Evolutionary conservation across 75 land plant genomes (phyloP).

Genomic region (Azolla pinnata): DNA sequence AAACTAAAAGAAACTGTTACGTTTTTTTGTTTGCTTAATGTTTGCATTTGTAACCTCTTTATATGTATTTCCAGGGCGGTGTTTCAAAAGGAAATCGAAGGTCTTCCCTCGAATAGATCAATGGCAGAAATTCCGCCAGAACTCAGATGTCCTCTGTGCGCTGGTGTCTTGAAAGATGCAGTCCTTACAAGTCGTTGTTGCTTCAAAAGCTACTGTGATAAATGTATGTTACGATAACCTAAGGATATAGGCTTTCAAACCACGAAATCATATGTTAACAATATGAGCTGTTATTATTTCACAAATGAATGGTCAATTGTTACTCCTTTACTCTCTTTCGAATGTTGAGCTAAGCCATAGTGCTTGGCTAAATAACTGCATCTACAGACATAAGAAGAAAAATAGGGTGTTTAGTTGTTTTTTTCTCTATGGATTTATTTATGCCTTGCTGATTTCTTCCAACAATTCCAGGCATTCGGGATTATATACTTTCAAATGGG

Average conservation of each 20-base stretch:
- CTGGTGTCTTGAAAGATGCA: constrained; percentile 83
- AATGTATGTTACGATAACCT: constrained; percentile 47
- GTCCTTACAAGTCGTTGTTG: constrained; percentile 86
- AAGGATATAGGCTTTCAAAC: too few relatives aligned
- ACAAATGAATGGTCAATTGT: too few relatives aligned
- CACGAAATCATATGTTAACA: too few relatives aligned
- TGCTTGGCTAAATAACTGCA: too few relatives aligned
- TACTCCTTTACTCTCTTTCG: too few relatives aligned
- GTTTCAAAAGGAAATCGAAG: constrained; percentile 84
- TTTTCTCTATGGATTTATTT: constrained; percentile 3
- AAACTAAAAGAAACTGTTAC: too few relatives aligned
- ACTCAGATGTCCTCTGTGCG: constrained; percentile 73
- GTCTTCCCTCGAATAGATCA: constrained; percentile 44
- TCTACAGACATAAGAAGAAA: too few relatives aligned
- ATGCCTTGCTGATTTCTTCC: not conserved
- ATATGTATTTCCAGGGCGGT: constrained; percentile 47
- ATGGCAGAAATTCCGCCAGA: constrained; percentile 70
- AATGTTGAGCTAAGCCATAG: too few relatives aligned
- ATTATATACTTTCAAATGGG: constrained; percentile 56
- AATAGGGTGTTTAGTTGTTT: too few relatives aligned
- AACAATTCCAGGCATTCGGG: constrained; percentile 53
- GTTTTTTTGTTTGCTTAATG: too few relatives aligned
- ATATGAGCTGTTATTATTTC: too few relatives aligned
- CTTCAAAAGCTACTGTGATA: constrained; percentile 74
- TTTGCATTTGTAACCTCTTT: too few relatives aligned